Conservation (phyloP, 495 filamentous ascomycete species). For the Daldinia grandis region DNA sequence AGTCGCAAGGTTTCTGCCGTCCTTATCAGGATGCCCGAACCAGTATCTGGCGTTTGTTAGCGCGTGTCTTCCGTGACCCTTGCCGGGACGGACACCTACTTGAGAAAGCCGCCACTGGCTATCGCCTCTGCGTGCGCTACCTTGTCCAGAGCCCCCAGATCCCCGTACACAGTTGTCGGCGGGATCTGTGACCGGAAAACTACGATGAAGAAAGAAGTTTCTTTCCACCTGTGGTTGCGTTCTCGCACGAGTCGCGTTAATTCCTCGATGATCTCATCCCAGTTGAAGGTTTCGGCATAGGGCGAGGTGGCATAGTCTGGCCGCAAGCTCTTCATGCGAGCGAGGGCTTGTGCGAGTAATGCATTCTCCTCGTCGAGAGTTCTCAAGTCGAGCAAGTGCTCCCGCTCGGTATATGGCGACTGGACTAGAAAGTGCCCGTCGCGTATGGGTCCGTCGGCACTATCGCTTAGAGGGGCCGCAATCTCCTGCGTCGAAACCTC, state of each 20-base stretch:
- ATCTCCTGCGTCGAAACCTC: constrained; percentile 33
- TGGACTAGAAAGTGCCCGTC: constrained; percentile 62
- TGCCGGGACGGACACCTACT: constrained; percentile 56
- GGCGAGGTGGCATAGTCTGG: constrained; percentile 78
- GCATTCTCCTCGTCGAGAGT: constrained; percentile 69
- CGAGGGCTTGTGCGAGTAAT: constrained; percentile 76
- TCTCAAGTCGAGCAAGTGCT: constrained; percentile 75
- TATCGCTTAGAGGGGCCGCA: background rate
- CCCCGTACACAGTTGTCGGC: constrained; percentile 64
- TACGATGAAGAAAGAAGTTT: constrained; percentile 79
- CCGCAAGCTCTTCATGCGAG: constrained; percentile 65
- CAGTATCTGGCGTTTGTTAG: constrained; percentile 68
- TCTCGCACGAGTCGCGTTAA: constrained; percentile 57
- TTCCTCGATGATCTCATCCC: constrained; percentile 66
- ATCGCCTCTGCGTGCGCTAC: constrained; percentile 80
- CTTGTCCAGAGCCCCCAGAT: constrained; percentile 73
- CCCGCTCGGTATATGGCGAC: constrained; percentile 74
- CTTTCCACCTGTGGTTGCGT: constrained; percentile 66
- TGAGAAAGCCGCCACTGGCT: constrained; percentile 80
- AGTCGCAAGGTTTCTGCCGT: constrained; percentile 75
- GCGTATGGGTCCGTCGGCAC: constrained; percentile 22
- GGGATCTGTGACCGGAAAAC: constrained; percentile 78
- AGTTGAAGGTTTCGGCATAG: constrained; percentile 82
- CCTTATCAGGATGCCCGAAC: constrained; percentile 73
- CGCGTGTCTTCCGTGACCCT: constrained; percentile 15